Evolutionary conservation across 2,329 filamentous ascomycete species (phyloP).

Genomic region (Whalleya microplaca): DNA sequence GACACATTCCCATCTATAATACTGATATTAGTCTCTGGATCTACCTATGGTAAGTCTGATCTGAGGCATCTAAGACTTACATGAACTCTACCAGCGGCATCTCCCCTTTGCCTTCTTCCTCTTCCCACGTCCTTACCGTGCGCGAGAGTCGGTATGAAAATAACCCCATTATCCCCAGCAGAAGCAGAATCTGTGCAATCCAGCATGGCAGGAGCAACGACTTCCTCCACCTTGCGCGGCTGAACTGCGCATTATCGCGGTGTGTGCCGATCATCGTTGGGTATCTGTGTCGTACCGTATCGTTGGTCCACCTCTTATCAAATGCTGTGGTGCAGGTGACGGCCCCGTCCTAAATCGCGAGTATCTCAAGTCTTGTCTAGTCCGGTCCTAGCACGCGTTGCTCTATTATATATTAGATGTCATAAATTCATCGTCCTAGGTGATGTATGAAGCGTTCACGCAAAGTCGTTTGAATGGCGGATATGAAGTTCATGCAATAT

Average conservation of each 20-base stretch:
- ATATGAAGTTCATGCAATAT: not conserved
- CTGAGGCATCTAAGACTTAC: constrained; percentile 51
- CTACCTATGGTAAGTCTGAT: no score
- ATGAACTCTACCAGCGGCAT: constrained; percentile 52
- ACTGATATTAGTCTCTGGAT: not conserved
- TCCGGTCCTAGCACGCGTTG: not conserved
- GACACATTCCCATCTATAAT: constrained; percentile 54
- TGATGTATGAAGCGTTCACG: not conserved
- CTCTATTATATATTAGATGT: not conserved
- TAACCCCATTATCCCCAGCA: constrained; percentile 52
- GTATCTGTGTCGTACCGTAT: not conserved
- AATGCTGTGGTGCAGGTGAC: no score
- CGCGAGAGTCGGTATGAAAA: constrained; percentile 57
- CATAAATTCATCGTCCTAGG: not conserved
- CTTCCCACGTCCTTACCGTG: constrained; percentile 48
- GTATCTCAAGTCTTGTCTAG: no score
- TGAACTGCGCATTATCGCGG: constrained; percentile 56
- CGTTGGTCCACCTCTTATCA: not conserved
- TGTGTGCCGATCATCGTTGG: constrained; percentile 45
- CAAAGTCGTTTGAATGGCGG: not conserved
- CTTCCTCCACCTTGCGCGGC: constrained; percentile 55
- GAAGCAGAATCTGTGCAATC: constrained; percentile 50
- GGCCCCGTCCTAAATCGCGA: no score
- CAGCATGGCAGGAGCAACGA: constrained; percentile 54
- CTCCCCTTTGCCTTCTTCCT: constrained; percentile 43